These are phyloP conservation scores for Diaporthe citriasiana DNA, from an alignment of 2,329 filamentous ascomycete species.

Conservation along the genomic window DNA sequence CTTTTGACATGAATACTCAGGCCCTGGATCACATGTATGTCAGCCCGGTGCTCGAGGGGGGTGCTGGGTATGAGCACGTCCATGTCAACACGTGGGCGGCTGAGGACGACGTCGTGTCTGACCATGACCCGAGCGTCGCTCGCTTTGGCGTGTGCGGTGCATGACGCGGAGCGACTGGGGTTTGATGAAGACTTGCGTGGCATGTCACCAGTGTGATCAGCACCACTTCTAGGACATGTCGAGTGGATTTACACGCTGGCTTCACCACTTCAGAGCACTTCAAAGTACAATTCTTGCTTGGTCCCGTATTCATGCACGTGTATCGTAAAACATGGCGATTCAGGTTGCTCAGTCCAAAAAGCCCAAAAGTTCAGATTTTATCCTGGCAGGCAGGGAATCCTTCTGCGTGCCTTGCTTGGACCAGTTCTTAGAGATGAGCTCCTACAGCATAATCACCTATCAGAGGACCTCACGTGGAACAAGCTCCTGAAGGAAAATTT, in stretches of 20 bases:
- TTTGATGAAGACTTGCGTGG: not conserved
- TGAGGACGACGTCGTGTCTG: constrained; percentile 69
- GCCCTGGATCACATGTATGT: constrained; percentile 80
- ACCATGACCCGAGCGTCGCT: constrained; percentile 79
- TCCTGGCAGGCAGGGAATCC: too few relatives aligned
- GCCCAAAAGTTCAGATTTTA: too few relatives aligned
- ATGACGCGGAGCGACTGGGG: not conserved
- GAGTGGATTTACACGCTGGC: not conserved
- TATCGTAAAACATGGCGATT: not conserved
- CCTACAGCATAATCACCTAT: too few relatives aligned
- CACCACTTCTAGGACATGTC: not conserved
- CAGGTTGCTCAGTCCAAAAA: too few relatives aligned
- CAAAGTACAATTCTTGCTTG: not conserved
- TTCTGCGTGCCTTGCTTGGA: too few relatives aligned
- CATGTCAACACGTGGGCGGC: constrained; percentile 79
- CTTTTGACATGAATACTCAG: constrained; percentile 78
- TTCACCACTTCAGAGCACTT: not conserved
- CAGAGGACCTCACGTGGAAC: too few relatives aligned
- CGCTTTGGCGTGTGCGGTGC: constrained; percentile 70
- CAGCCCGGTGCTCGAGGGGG: constrained; percentile 63
- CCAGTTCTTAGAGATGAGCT: too few relatives aligned
- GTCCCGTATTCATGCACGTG: not conserved
- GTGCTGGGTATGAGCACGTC: constrained; percentile 72
- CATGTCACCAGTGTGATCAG: not conserved
- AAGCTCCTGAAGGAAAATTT: too few relatives aligned